phyloP scores from a whole-genome alignment of 1,139 yeast species.

The Hyphopichia pseudoburtonii region DNA sequence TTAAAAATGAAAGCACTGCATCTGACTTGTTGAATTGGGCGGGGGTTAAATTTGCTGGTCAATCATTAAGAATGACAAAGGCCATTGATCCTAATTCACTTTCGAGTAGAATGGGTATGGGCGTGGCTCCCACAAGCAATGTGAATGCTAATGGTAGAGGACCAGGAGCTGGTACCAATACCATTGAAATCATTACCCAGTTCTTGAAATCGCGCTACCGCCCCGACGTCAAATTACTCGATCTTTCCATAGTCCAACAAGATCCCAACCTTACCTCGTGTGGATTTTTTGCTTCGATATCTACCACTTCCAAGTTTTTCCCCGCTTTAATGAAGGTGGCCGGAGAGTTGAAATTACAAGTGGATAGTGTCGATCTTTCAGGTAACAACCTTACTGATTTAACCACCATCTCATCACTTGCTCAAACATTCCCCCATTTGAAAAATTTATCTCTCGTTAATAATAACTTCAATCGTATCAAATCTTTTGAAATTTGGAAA shows the following conservation, averaged over 20 bases:
- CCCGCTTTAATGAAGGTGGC: constrained; percentile 91
- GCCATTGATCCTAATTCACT: constrained; percentile 14
- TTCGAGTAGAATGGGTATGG: constrained; percentile 16
- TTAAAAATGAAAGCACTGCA: constrained; percentile 56
- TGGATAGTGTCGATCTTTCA: constrained; percentile 77
- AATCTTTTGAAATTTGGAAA: constrained; percentile 72
- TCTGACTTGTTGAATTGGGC: constrained; percentile 58
- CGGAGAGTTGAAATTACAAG: constrained; percentile 47
- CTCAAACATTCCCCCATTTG: constrained; percentile 72
- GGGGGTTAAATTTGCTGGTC: constrained; percentile 83
- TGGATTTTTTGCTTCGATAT: constrained; percentile 65
- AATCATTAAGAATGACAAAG: constrained; percentile 55
- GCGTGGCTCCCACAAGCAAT: too few species aligned
- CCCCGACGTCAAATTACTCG: constrained; percentile 62
- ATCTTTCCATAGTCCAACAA: constrained; percentile 63
- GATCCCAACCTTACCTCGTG: constrained; percentile 62
- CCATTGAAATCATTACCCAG: constrained; percentile 61
- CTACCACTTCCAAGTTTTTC: constrained; percentile 74
- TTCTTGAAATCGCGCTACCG: constrained; percentile 71
- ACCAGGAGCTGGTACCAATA: constrained; percentile 25
- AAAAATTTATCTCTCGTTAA: constrained; percentile 78
- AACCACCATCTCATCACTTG: constrained; percentile 58
- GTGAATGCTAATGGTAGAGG: constrained; percentile 15
- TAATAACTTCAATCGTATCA: constrained; percentile 61
- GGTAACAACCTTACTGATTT: constrained; percentile 68